These are phyloP conservation scores for Lecanicillium sp. DNA, from an alignment of 2,329 filamentous ascomycete species.

Conservation along the genomic window DNA sequence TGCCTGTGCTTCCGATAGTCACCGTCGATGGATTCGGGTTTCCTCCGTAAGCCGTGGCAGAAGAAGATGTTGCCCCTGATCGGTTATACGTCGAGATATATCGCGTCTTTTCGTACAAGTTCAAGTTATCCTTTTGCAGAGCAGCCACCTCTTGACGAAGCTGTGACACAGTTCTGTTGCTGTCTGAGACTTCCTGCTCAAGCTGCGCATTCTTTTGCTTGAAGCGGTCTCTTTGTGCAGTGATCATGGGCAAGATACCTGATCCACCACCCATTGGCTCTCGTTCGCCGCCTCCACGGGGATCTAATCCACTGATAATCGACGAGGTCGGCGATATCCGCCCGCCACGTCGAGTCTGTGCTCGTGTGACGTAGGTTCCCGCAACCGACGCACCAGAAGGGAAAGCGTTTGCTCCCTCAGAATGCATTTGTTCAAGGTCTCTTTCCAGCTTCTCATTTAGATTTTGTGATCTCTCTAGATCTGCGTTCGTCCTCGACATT, in stretches of 20 bases:
- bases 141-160: slow-evolving; percentile 86
- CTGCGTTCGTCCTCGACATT: slow-evolving; percentile 73
- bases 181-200: slow-evolving; percentile 82
- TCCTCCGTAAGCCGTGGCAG: slow-evolving; percentile 58
- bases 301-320: slow-evolving; percentile 95
- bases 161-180: slow-evolving; percentile 74
- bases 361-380: slow-evolving; percentile 72
- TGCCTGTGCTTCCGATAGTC: slow-evolving; percentile 48
- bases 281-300: slow-evolving; percentile 44
- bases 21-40: slow-evolving; percentile 74
- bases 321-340: slow-evolving; percentile 87
- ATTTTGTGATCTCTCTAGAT: slow-evolving; percentile 77
- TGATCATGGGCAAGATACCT: slow-evolving; percentile 95
- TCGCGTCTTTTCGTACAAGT: slow-evolving; percentile 93
- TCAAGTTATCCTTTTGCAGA: slow-evolving; percentile 92
- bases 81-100: slow-evolving; percentile 94
- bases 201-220: slow-evolving; percentile 92
- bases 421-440: slow-evolving; percentile 81
- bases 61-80: slow-evolving; percentile 52
- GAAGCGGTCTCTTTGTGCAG: slow-evolving; percentile 94
- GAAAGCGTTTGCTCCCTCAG: slow-evolving; percentile 76
- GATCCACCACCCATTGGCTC: slow-evolving; percentile 70
- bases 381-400: slow-evolving; percentile 89
- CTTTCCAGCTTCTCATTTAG: slow-evolving; percentile 87
- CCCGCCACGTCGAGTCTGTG: slow-evolving; percentile 58